These are phyloP conservation scores for Phytophthora agathidicida DNA, from an alignment of 352 stramenopile species.

Conservation along the genomic window DNA sequence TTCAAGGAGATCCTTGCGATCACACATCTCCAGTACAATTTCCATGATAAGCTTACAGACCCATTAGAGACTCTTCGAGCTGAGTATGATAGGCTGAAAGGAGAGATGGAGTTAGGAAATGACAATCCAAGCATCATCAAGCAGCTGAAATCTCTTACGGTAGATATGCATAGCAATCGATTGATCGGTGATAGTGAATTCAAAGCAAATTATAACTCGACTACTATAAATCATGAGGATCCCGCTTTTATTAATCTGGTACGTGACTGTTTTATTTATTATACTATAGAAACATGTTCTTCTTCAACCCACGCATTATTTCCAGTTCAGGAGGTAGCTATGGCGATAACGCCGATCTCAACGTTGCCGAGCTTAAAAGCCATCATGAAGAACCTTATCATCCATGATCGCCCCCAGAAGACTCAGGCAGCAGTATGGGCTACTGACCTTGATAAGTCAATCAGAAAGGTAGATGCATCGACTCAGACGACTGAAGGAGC, in stretches of 20 bases:
- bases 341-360: constrained; percentile 28
- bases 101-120: constrained; percentile 1
- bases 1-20: constrained; percentile 16
- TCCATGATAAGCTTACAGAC: constrained; percentile 9
- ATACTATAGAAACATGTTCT: constrained; percentile 20
- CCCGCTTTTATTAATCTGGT: constrained; percentile 8
- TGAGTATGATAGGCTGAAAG: constrained; percentile 18
- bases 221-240: constrained; percentile 27
- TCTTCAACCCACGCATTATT: constrained; percentile 28
- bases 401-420: no score
- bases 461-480: constrained; percentile 13
- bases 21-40: constrained; percentile 13
- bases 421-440: no score
- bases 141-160: constrained; percentile 12
- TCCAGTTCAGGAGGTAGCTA: constrained; percentile 24
- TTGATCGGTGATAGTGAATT: constrained; percentile 24
- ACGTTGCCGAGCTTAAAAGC: constrained; percentile 17
- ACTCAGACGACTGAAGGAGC: constrained; percentile 16
- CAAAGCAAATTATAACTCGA: constrained; percentile 15
- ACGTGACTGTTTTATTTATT: constrained; percentile 2
- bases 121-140: no score
- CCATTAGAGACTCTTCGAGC: constrained; percentile 14
- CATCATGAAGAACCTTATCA: constrained; percentile 23
- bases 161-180: constrained; percentile 29
- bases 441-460: constrained; percentile 12